A percentile compares a stretch with the other conserved stretches of the same genome.
Evolutionary conservation across 352 stramenopile genomes (phyloP).

Genomic region (Pythium aphanidermatum): DNA sequence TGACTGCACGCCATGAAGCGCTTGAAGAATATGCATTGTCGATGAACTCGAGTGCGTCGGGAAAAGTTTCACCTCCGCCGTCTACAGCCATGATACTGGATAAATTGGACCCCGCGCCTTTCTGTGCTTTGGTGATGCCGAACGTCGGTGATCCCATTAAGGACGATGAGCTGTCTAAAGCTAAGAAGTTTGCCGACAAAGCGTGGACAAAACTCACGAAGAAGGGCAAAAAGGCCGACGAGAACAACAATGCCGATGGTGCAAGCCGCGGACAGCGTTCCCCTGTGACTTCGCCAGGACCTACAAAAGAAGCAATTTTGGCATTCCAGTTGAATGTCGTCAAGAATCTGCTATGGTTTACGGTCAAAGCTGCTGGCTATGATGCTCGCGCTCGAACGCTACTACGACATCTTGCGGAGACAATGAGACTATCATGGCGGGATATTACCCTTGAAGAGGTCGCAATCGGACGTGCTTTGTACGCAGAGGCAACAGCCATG

Average conservation of each 20-base stretch:
- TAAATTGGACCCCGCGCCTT: constrained; percentile 49
- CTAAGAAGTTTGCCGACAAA: constrained; percentile 19
- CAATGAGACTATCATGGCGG: constrained; percentile 50
- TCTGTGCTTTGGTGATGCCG: constrained; percentile 47
- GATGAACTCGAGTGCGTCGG: too few species aligned
- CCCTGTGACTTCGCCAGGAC: not conserved
- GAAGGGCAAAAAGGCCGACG: constrained; percentile 26
- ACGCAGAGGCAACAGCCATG: constrained; percentile 68
- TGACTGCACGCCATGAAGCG: constrained; percentile 30
- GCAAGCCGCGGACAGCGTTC: not conserved
- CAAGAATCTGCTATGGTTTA: constrained; percentile 75
- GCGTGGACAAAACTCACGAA: constrained; percentile 18
- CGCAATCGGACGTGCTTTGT: constrained; percentile 58
- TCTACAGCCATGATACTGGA: constrained; percentile 9
- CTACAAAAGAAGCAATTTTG: constrained; percentile 17
- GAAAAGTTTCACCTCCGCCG: not conserved
- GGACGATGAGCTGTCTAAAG: constrained; percentile 1
- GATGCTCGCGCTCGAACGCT: constrained; percentile 60
- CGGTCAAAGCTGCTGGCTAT: constrained; percentile 68
- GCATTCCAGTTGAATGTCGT: constrained; percentile 55
- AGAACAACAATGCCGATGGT: constrained; percentile 12
- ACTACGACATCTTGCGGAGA: constrained; percentile 35
- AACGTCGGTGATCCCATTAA: not conserved
- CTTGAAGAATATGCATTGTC: constrained; percentile 17
- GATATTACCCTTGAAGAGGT: constrained; percentile 67